A percentile compares a stretch with the other conserved stretches of the same genome.
phyloP scores from a whole-genome alignment of 1,284 basidiomycete genomes.

The Cerrena zonata region DNA sequence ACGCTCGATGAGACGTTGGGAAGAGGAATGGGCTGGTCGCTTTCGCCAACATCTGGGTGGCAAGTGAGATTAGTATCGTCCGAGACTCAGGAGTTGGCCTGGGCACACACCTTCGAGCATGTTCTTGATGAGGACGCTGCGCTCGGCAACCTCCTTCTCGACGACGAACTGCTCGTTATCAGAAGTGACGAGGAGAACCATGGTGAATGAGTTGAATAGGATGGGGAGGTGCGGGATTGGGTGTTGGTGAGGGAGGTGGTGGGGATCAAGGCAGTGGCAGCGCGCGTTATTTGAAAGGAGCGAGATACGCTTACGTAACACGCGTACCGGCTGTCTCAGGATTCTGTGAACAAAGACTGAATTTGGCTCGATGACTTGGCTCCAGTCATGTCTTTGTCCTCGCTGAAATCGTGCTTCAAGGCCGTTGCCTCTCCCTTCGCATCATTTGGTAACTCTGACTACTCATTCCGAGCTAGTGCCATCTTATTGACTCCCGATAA shows the following conservation, averaged over 20 bases:
- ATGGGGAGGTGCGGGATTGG: slow-evolving; percentile 10
- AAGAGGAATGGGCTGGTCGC: slow-evolving; percentile 88
- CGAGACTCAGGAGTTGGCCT: slow-evolving; percentile 8
- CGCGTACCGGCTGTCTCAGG: background rate
- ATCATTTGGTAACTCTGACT: slow-evolving; percentile 35
- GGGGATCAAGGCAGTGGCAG: slow-evolving; percentile 6
- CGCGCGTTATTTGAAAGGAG: background rate
- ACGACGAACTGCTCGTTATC: slow-evolving; percentile 94
- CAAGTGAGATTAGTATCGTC: slow-evolving; percentile 5
- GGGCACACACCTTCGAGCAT: slow-evolving; percentile 97
- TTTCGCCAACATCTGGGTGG: slow-evolving; percentile 85
- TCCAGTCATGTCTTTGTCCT: slow-evolving; percentile 39
- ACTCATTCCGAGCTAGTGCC: background rate
- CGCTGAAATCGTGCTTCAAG: slow-evolving; percentile 31
- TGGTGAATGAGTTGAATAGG: slow-evolving; percentile 24
- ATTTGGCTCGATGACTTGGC: background rate
- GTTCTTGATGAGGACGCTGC: slow-evolving; percentile 95
- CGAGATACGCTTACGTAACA: slow-evolving; percentile 6
- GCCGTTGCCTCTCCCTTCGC: slow-evolving; percentile 43
- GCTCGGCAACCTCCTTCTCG: slow-evolving; percentile 91
- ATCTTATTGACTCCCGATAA: background rate
- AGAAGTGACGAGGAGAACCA: slow-evolving; percentile 83
- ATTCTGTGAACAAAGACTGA: background rate
- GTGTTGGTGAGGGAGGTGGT: slow-evolving; percentile 10
- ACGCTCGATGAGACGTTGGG: slow-evolving; percentile 96